Evolutionary conservation across 2,329 filamentous ascomycete genomes (phyloP), one percentile per base, ranked within the genome.

Genomic region (Arthrocladium fulminans): DNA sequence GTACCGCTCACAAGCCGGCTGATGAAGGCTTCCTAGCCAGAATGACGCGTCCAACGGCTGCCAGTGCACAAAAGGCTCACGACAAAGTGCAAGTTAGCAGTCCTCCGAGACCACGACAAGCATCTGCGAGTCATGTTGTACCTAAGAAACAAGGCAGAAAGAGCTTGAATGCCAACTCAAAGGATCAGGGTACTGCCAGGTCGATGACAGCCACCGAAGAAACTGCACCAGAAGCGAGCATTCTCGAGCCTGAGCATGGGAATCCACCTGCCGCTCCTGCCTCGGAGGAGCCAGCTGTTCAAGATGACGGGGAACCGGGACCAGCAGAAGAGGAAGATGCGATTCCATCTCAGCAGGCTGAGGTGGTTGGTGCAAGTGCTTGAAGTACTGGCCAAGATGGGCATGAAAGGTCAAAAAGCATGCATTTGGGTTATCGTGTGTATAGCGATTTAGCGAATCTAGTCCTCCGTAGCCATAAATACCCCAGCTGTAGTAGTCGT

Each of bases 1-100:
- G 69, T 56, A 57, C 55, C 24, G 60, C 57, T 45, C 49, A 64
- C 19, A 68, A 63, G 47, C 63, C 65, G 6, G 61, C 68, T 3
- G 69, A 71, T 49, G 70, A 73, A 25, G 61, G 68, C 1, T 74
- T 74, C 55, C 59, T 74, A 27, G 71, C 71, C 12, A 63, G 72
- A 46, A 73, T 74, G 70, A 74, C 73, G 69, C 67, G 72, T 3
- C 72, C 72, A 19, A 74, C 72, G 10, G 67, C 70, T 25, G 73
- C 70, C 53, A 73, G 71, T 44, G 69, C 71, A 7, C 72, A 63
- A 54, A 74, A 74, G 54, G 60, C 63, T 12, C 70, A 73, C 43
- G 72, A 74, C 13, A 72, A 70, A 54, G 48, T 67, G 3, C 70
- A 73, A 22, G 43, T 60, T 3, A 68, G 65, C 51, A 66, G 63